Percentiles rank a stretch among this genome's conserved stretches.
Evolutionary conservation across 805 yeast species (phyloP).

Genomic region (Suhomyces kilbournensis): DNA sequence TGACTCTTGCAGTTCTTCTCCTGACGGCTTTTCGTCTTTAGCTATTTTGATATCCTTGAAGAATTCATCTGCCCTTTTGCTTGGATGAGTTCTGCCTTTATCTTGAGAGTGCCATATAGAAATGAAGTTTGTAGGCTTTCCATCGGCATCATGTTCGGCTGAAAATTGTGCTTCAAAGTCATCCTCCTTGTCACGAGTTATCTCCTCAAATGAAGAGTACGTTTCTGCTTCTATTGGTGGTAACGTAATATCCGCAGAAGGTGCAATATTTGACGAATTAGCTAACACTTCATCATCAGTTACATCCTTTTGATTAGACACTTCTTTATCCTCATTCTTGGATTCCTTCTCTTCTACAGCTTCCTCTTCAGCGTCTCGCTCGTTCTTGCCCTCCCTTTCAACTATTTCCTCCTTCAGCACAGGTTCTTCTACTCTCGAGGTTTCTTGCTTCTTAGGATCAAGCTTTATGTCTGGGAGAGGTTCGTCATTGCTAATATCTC

Average conservation of each 20-base stretch:
- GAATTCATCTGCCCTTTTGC: constrained; percentile 10
- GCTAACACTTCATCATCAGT: constrained; percentile 27
- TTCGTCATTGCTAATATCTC: neutral
- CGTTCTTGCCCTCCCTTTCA: neutral
- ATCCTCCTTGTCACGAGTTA: constrained; percentile 25
- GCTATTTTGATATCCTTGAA: constrained; percentile 6
- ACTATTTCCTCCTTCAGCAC: neutral
- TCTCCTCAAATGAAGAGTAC: constrained; percentile 39
- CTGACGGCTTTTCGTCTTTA: neutral
- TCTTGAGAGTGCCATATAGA: constrained; percentile 45
- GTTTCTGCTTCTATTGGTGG: constrained; percentile 44
- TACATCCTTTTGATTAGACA: neutral
- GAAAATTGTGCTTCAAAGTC: constrained; percentile 40
- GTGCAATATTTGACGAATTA: constrained; percentile 42
- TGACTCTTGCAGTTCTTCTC: neutral
- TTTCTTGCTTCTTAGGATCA: neutral
- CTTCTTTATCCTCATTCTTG: neutral
- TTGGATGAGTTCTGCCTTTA: constrained; percentile 11
- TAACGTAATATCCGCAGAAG: constrained; percentile 31
- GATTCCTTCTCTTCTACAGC: constrained; percentile 10
- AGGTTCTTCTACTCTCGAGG: neutral
- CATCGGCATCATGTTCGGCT: constrained; percentile 39
- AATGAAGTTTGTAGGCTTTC: constrained; percentile 26
- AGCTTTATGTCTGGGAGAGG: neutral
- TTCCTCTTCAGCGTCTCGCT: neutral